phyloP scores from a whole-genome alignment of 495 filamentous ascomycete genomes.

The Parathielavia appendiculata region DNA sequence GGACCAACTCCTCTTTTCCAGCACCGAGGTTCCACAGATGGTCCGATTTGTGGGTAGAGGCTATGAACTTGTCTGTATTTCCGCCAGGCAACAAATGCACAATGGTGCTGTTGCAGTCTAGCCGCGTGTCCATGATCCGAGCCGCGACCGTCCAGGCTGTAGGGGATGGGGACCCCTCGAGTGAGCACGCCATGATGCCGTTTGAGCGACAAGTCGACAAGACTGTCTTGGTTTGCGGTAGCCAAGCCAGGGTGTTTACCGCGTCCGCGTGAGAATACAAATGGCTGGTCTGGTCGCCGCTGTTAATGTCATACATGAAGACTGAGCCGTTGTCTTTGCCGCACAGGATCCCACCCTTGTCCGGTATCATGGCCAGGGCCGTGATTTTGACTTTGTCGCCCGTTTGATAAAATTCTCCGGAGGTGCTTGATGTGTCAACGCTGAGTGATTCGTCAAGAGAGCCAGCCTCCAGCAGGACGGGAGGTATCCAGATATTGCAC shows the following conservation, averaged over 20 bases:
- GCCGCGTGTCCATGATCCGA: not conserved
- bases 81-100: slow-evolving; percentile 19
- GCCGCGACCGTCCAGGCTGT: not conserved
- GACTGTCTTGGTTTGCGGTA: not conserved
- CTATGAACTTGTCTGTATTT: slow-evolving; percentile 20
- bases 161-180: not conserved
- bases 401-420: not conserved
- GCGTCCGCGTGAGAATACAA: not conserved
- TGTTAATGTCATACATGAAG: not conserved
- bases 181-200: not conserved
- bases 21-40: slow-evolving; percentile 24
- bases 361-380: not conserved
- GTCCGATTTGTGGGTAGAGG: slow-evolving; percentile 25
- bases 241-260: not conserved
- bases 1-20: not conserved
- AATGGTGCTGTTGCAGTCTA: slow-evolving; percentile 15
- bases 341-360: not conserved
- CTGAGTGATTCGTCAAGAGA: not conserved
- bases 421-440: not conserved
- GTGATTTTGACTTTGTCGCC: not conserved
- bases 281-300: not conserved
- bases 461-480: not conserved
- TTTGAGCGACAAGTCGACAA: slow-evolving; percentile 1
- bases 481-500: not conserved
- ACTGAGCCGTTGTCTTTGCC: not conserved